Base-by-base conservation (phyloP, 2,329 filamentous ascomycete species). In the Microcera coccophila region DNA sequence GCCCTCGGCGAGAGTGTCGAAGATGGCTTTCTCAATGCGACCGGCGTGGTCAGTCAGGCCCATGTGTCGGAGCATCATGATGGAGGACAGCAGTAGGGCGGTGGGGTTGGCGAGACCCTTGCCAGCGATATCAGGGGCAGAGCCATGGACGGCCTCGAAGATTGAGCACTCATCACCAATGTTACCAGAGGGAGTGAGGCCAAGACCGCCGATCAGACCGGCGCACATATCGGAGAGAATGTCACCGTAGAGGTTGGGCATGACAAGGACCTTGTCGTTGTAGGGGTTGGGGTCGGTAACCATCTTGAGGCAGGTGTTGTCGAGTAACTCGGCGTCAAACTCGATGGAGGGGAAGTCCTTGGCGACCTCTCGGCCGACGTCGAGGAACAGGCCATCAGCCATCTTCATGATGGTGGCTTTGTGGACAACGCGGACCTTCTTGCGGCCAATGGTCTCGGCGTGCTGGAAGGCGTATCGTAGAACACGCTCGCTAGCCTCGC, bases 331-430 rank as follows among this genome's bases (percentile, higher is more conserved):
- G 60, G 88, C 88, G 66, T 97, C 91, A 67, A 98, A 97, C 74
- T 96, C 87, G 63, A 98, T 88, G 60, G 84, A 78, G 53, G 93
- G 93, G 81, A 87, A 98, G 66, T 97, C 90, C 82, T 95, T 95
- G 69, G 89, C 79, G 57, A 98, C 82, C 49, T 93, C 81, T 58
- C 83, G 76, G 59, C 85, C 93, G 50, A 86, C 89, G 70, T 80
- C 87, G 59, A 98, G 81, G 84, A 98, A 98, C 50, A 98, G 87
- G 74, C 93, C 93, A 70, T 98, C 93, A 66, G 86, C 91, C 88
- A 96, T 95, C 84, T 98, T 98, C 93, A 98, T 98, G 76, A 98
- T 98, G 66, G 93, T 97, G 69, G 93, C 93, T 82, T 98, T 98
- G 86, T 98, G 93, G 53, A 97, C 90, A 47, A 90, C 91, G 64